phyloP scores from a whole-genome alignment of 257 asterid genomes.

The Lycium ferocissimum region DNA sequence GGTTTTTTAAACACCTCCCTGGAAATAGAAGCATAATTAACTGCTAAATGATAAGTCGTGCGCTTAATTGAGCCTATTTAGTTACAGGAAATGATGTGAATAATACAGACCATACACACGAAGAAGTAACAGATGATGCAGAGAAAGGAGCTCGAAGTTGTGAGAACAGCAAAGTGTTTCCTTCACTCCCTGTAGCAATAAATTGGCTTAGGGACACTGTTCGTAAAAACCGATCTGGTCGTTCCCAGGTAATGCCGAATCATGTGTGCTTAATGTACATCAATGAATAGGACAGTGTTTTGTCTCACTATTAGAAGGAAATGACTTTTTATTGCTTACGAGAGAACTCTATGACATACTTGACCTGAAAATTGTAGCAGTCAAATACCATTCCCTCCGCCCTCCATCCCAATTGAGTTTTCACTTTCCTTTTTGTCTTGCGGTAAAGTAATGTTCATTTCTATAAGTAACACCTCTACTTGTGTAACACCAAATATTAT shows the following conservation, averaged over 20 bases:
- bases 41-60: background rate
- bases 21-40: conserved; percentile 10
- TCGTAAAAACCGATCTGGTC: conserved; percentile 66
- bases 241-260: conserved; percentile 68
- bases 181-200: conserved; percentile 87
- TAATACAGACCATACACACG: conserved; percentile 53
- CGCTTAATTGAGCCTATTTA: conserved; percentile 16
- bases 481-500: background rate
- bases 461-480: background rate
- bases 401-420: conserved; percentile 6
- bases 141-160: conserved; percentile 54
- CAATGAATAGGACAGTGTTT: background rate
- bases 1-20: background rate
- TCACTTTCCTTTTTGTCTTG: background rate
- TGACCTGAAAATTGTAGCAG: background rate
- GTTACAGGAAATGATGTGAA: conserved; percentile 67
- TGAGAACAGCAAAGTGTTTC: conserved; percentile 75
- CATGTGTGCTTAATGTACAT: background rate
- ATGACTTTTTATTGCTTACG: background rate
- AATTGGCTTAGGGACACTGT: conserved; percentile 83
- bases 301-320: background rate
- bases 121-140: conserved; percentile 49
- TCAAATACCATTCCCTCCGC: conserved; percentile 9
- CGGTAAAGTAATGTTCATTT: background rate
- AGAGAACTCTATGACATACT: background rate